Conservation (phyloP, 768 basidiomycete genomes). For the Dentipellis sp. region DNA sequence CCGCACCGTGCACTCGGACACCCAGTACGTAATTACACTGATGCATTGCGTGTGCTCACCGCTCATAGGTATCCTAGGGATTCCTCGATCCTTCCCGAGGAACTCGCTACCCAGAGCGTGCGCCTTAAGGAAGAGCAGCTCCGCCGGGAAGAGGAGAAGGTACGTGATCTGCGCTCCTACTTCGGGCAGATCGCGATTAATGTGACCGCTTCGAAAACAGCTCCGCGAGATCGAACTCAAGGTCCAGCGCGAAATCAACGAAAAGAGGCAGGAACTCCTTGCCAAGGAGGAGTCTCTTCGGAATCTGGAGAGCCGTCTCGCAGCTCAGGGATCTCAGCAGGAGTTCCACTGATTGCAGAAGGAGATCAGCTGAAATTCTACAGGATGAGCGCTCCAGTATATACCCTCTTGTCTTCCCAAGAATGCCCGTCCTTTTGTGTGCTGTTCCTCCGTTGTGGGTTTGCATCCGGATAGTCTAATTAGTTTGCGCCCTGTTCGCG, state of each 20-base stretch:
- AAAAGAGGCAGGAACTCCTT: constrained; percentile 92
- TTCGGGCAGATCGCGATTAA: neutral
- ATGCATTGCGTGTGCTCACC: neutral
- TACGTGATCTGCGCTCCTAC: constrained; percentile 19
- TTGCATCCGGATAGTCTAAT: constrained; percentile 1
- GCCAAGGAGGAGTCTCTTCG: constrained; percentile 94
- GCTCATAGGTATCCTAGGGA: constrained; percentile 40
- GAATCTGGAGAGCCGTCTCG: constrained; percentile 85
- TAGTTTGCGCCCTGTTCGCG: neutral
- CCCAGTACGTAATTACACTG: constrained; percentile 40
- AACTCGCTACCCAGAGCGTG: constrained; percentile 92
- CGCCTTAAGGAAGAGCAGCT: constrained; percentile 99
- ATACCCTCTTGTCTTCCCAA: constrained; percentile 18
- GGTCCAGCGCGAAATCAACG: constrained; percentile 95
- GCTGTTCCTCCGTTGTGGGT: neutral
- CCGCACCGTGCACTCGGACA: constrained; percentile 74
- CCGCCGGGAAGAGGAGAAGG: constrained; percentile 93
- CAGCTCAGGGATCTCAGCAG: constrained; percentile 76
- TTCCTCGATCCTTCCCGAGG: constrained; percentile 89
- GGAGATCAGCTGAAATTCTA: constrained; percentile 10
- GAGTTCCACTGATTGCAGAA: constrained; percentile 56
- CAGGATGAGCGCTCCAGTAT: constrained; percentile 6
- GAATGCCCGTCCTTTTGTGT: neutral
- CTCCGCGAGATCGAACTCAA: constrained; percentile 97
- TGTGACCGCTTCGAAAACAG: constrained; percentile 25